Evolutionary conservation across 495 filamentous ascomycete species (phyloP).

Genomic region (Aspergillus leporis): DNA sequence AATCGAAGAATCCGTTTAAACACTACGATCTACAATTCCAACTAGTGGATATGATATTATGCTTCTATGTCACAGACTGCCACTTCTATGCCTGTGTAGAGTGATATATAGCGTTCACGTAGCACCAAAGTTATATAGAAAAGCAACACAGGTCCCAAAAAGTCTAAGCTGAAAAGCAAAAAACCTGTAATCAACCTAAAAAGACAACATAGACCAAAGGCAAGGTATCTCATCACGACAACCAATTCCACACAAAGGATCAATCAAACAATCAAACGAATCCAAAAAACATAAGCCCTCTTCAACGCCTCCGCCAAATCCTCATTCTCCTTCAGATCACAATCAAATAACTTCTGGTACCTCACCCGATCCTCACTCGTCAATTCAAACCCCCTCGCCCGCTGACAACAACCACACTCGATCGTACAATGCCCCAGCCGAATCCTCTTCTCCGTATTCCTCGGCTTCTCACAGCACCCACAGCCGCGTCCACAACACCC

Average conservation of each 20-base stretch:
- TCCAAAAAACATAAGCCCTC: conserved; percentile 9
- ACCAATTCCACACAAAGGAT: not conserved
- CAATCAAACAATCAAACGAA: not conserved
- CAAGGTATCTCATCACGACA: not conserved
- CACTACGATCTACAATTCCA: too few relatives aligned
- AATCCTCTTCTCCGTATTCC: conserved; percentile 3
- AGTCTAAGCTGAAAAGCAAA: too few relatives aligned
- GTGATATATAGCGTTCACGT: too few relatives aligned
- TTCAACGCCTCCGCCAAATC: not conserved
- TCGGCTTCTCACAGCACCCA: conserved; percentile 5
- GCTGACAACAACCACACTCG: conserved; percentile 10
- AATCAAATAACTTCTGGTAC: conserved; percentile 11
- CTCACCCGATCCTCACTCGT: conserved; percentile 4
- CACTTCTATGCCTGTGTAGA: too few relatives aligned
- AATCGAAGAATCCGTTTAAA: too few relatives aligned
- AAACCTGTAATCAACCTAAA: not conserved
- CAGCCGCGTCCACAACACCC: conserved; percentile 5
- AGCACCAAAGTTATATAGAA: too few relatives aligned
- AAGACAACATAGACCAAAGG: not conserved
- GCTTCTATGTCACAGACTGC: too few relatives aligned
- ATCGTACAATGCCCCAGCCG: conserved; percentile 9
- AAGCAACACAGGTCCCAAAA: too few relatives aligned
- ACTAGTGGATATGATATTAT: too few relatives aligned
- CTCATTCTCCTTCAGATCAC: conserved; percentile 9
- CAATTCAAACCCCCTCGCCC: conserved; percentile 7